Percentiles rank a stretch among this genome's conserved stretches.
These are phyloP conservation scores for Haematococcus sp. DNA, from an alignment of 139 green algal species.

Conservation along the genomic window DNA sequence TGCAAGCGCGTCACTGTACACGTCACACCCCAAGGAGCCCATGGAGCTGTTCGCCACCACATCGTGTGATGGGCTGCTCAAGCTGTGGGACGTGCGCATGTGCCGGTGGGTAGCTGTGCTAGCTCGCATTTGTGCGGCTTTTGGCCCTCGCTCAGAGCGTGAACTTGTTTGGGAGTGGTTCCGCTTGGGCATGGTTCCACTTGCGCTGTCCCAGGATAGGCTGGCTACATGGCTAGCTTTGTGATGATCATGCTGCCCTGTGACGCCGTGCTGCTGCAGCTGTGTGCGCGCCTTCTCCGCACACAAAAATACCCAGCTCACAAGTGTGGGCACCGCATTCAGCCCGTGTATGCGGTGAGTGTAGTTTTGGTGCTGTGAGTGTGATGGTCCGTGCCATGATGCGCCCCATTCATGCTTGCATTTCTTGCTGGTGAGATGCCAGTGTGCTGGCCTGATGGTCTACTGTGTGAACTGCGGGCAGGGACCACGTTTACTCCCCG, in stretches of 20 bases:
- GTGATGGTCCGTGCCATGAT: no score
- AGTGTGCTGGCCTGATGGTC: no score
- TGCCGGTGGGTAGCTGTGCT: background rate
- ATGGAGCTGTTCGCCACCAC: constrained; percentile 56
- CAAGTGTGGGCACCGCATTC: constrained; percentile 28
- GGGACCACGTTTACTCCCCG: no score
- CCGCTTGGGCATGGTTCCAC: no score
- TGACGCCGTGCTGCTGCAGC: background rate
- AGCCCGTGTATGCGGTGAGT: constrained; percentile 45
- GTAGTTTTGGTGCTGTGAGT: no score
- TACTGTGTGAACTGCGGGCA: no score
- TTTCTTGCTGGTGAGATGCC: no score
- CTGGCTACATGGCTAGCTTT: background rate
- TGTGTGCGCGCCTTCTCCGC: constrained; percentile 41
- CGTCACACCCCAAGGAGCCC: constrained; percentile 38
- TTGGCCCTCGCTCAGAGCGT: no score
- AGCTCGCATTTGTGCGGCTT: no score
- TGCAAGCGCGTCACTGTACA: constrained; percentile 28
- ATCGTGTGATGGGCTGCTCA: constrained; percentile 39
- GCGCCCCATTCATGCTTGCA: no score
- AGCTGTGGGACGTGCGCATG: constrained; percentile 58
- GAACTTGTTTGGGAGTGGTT: no score
- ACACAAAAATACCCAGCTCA: constrained; percentile 45
- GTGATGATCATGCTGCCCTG: background rate
- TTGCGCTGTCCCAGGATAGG: no score